A percentile compares a stretch with the other conserved stretches of the same genome.
phyloP scores from a whole-genome alignment of 1,139 yeast species.

The Yarrowia galli region DNA sequence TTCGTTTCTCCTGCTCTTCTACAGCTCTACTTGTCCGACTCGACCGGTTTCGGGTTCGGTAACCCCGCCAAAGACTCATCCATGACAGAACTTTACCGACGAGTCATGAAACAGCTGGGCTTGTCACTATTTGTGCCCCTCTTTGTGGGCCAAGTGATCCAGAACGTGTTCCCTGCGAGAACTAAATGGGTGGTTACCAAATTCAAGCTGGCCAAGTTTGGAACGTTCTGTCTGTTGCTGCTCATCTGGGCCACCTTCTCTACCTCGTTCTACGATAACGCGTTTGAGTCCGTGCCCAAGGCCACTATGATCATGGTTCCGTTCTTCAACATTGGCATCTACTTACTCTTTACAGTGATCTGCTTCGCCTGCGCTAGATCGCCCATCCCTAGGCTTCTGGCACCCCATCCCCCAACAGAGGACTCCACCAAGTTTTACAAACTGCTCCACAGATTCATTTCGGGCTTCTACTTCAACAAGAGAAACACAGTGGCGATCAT shows the following conservation, averaged over 20 bases:
- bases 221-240: conserved; percentile 76
- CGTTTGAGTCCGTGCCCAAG: conserved; percentile 74
- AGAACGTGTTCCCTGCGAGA: conserved; percentile 69
- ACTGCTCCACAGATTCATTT: conserved; percentile 46
- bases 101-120: conserved; percentile 87
- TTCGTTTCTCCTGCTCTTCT: conserved; percentile 84
- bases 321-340: conserved; percentile 81
- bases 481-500: conserved; percentile 78
- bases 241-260: conserved; percentile 87
- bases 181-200: conserved; percentile 66
- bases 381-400: conserved; percentile 53
- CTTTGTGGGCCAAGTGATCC: conserved; percentile 85
- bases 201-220: conserved; percentile 71
- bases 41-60: conserved; percentile 73
- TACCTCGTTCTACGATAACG: conserved; percentile 83
- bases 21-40: conserved; percentile 66
- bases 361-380: conserved; percentile 64
- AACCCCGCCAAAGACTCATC: conserved; percentile 71
- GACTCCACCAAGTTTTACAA: conserved; percentile 56
- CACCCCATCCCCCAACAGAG: conserved; percentile 55
- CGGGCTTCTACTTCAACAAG: conserved; percentile 66
- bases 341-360: conserved; percentile 72
- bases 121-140: conserved; percentile 82
- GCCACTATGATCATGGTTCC: conserved; percentile 75
- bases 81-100: conserved; percentile 65